These are phyloP conservation scores for Begonia fuchsioides DNA, from an alignment of 306 rosid genomes.

Conservation along the genomic window DNA sequence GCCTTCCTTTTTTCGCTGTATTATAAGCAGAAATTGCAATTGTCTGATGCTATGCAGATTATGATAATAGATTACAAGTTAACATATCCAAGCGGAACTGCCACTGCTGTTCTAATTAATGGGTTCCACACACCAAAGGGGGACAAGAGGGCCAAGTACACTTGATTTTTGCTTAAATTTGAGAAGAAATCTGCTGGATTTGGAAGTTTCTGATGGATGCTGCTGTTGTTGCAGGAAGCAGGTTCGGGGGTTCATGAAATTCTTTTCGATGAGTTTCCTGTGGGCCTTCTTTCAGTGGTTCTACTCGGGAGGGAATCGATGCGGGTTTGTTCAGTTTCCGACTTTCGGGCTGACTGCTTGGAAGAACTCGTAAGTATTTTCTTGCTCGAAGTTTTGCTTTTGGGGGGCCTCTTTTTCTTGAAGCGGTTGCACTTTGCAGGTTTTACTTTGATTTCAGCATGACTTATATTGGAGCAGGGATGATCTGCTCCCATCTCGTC, in stretches of 20 bases:
- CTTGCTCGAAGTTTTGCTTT: neutral
- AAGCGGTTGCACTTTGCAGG: constrained; percentile 32
- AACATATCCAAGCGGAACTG: constrained; percentile 93
- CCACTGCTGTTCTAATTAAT: constrained; percentile 94
- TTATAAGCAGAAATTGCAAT: neutral
- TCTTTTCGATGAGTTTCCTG: constrained; percentile 59
- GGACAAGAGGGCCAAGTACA: constrained; percentile 74
- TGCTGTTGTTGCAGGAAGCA: constrained; percentile 45
- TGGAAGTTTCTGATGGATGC: constrained; percentile 1
- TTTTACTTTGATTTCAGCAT: constrained; percentile 92
- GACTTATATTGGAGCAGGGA: constrained; percentile 98
- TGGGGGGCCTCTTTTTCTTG: neutral
- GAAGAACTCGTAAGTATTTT: constrained; percentile 52
- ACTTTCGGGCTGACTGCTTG: constrained; percentile 85
- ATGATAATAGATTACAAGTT: constrained; percentile 91
- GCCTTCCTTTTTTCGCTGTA: neutral
- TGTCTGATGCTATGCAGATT: constrained; percentile 40
- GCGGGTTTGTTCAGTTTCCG: constrained; percentile 88
- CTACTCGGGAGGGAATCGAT: constrained; percentile 59
- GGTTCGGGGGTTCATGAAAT: constrained; percentile 65
- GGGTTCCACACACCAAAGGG: constrained; percentile 93
- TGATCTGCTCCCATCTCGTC: constrained; percentile 94
- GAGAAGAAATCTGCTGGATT: constrained; percentile 14
- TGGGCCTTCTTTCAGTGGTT: constrained; percentile 98
- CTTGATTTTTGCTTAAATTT: constrained; percentile 6